phyloP scores from a whole-genome alignment of 2,329 filamentous ascomycete species.

The Helminthosporium solani region DNA sequence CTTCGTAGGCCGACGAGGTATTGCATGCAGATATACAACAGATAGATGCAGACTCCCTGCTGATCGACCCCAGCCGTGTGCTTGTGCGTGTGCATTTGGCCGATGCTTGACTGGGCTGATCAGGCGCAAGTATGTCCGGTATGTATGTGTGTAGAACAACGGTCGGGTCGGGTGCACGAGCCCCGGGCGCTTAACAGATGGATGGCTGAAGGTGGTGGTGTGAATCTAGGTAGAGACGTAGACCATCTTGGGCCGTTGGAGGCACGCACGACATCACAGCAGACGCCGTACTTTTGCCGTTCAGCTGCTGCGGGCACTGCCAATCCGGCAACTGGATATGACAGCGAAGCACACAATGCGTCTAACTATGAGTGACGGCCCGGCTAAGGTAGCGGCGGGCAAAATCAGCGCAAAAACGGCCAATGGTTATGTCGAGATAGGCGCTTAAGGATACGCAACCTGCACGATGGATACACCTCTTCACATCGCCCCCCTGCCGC shows the following conservation, averaged over 20 bases:
- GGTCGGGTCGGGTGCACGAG: no score
- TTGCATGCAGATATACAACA: no score
- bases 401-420: conserved; percentile 19
- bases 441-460: conserved; percentile 14
- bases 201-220: neutral
- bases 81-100: neutral
- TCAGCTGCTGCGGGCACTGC: conserved; percentile 15
- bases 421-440: conserved; percentile 3
- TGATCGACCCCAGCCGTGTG: neutral
- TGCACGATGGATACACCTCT: conserved; percentile 7
- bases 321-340: conserved; percentile 15
- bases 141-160: no score
- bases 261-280: conserved; percentile 17
- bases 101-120: neutral
- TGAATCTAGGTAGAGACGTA: no score
- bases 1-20: no score
- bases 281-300: conserved; percentile 20
- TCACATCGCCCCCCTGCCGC: conserved; percentile 12
- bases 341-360: conserved; percentile 28
- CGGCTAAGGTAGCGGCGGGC: conserved; percentile 17
- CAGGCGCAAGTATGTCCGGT: conserved; percentile 2
- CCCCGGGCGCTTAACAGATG: conserved; percentile 2
- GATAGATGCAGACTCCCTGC: no score
- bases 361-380: conserved; percentile 26
- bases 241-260: no score